These are phyloP conservation scores for Spergularia azorica DNA, from an alignment of 179 eudicot genomes.

Conservation along the genomic window DNA sequence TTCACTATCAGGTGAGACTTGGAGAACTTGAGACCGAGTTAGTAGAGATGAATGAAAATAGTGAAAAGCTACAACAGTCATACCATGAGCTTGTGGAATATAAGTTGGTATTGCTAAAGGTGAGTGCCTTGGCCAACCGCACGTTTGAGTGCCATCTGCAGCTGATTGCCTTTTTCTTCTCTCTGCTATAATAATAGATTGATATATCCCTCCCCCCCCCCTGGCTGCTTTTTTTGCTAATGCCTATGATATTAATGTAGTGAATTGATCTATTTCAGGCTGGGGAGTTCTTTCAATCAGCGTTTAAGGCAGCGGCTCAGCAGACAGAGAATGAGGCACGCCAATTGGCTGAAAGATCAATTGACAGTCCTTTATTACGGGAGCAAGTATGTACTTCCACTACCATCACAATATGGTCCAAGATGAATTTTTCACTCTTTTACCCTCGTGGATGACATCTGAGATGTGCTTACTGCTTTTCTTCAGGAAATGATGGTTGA, in stretches of 20 bases:
- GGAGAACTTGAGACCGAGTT: slow-evolving; percentile 74
- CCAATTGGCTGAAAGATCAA: slow-evolving; percentile 56
- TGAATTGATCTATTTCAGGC: slow-evolving; percentile 42
- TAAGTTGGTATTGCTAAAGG: slow-evolving; percentile 80
- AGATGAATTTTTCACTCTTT: not conserved
- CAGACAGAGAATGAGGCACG: slow-evolving; percentile 50
- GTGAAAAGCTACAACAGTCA: slow-evolving; percentile 65
- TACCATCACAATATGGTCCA: not conserved
- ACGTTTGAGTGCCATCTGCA: not conserved
- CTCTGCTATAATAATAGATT: not conserved
- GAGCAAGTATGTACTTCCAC: slow-evolving; percentile 48
- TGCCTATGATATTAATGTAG: not conserved
- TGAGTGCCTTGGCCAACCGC: slow-evolving; percentile 25
- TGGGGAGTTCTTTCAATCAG: slow-evolving; percentile 71
- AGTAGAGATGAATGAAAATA: slow-evolving; percentile 70
- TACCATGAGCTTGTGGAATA: slow-evolving; percentile 78
- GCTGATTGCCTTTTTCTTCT: not conserved
- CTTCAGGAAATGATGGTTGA: slow-evolving; percentile 67
- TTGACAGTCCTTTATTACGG: slow-evolving; percentile 73
- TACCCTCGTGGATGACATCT: slow-evolving; percentile 1
- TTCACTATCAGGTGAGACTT: slow-evolving; percentile 52
- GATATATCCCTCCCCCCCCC: too few relatives aligned
- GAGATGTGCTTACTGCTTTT: slow-evolving; percentile 1
- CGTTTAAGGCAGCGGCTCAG: slow-evolving; percentile 60
- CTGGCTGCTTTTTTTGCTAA: too few relatives aligned